Evolutionary conservation across 2,329 filamentous ascomycete species (phyloP), one percentile per base, ranked within the genome.

Genomic region (Leptodontidium sp.): DNA sequence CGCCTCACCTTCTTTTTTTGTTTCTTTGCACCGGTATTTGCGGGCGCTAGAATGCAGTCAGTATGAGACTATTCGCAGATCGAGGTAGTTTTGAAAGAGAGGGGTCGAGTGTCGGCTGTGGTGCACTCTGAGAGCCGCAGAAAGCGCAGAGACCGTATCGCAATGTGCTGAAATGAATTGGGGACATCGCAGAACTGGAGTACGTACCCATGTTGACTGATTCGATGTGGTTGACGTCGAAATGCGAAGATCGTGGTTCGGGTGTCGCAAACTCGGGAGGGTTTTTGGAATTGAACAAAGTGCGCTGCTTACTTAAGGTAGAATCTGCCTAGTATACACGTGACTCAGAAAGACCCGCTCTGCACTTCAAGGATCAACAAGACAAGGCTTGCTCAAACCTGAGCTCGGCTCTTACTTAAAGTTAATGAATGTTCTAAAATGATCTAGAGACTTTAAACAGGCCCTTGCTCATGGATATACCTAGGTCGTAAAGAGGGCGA

Each of bases 21-120:
- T 86, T 92, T 92, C 88, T 92, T 92, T 80, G 87, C 90, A 81
- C 89, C 89, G 80, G 89, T 85, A 80, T 84, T 84, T 83, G 84
- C 84, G 78, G 84, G 84, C 79, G 84, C 83, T 82, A 82, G 72
- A n/a, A 49, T 7, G 47, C 5, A 58, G 61, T 72, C 43, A 71
- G 68, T 62, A 52, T 61, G 49, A 24, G 32, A n/a, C 15, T 57
- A 52, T 67, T 45, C 45, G 57, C 45, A 53, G 15, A 45, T 35
- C 15, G 17, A 35, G n/a, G 21, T 15, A 24, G 15, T 49, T 15
- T 21, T 32, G 43, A 49, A 35, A n/a, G 53, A 66, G 64, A 65
- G 64, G 68, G 15, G 24, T 38, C 29, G 26, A 35, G 21, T 32
- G 29, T 32, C 29, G 29, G 45, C 35, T 24, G 7, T 17, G 59